These are phyloP conservation scores for Termitomyces bulborhizus DNA, from an alignment of 768 basidiomycete genomes.

Conservation along the genomic window DNA sequence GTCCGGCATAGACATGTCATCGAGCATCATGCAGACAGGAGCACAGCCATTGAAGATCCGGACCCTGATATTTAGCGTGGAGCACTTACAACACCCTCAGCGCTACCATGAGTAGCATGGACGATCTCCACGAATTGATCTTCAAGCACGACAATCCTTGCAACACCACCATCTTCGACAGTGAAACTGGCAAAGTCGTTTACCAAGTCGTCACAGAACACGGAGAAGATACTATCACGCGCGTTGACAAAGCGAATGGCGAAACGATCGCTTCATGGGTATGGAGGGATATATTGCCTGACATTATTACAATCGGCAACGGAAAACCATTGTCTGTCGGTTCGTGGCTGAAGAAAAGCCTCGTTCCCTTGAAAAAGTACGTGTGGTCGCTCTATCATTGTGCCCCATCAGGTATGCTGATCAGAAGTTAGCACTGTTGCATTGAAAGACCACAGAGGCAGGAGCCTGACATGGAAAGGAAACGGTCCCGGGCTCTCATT, in stretches of 20 bases:
- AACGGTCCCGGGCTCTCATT: slow-evolving; percentile 27
- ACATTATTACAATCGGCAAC: slow-evolving; percentile 30
- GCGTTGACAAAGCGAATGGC: slow-evolving; percentile 25
- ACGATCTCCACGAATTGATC: slow-evolving; percentile 20
- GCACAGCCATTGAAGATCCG: background rate
- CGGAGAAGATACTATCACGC: slow-evolving; percentile 23
- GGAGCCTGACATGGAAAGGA: slow-evolving; percentile 37
- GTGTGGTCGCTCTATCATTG: slow-evolving; percentile 5
- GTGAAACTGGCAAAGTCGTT: slow-evolving; percentile 23
- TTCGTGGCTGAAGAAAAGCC: slow-evolving; percentile 34
- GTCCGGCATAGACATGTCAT: too few species aligned
- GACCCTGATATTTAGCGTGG: background rate
- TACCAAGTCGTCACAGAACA: slow-evolving; percentile 31
- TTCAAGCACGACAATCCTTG: slow-evolving; percentile 35
- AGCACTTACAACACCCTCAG: background rate
- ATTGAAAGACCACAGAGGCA: slow-evolving; percentile 26
- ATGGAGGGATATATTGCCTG: slow-evolving; percentile 31
- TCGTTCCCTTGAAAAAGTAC: slow-evolving; percentile 28
- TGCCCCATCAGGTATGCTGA: background rate
- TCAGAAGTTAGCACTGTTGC: slow-evolving; percentile 24
- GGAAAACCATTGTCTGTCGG: slow-evolving; percentile 17
- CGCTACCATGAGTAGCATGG: slow-evolving; percentile 5
- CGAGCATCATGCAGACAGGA: background rate
- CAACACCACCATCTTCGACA: slow-evolving; percentile 30
- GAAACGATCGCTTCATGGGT: slow-evolving; percentile 29